Percentiles rank a stretch among this genome's conserved stretches.
These are phyloP conservation scores for Pythium inflatum DNA, from an alignment of 352 stramenopile species.

Conservation along the genomic window DNA sequence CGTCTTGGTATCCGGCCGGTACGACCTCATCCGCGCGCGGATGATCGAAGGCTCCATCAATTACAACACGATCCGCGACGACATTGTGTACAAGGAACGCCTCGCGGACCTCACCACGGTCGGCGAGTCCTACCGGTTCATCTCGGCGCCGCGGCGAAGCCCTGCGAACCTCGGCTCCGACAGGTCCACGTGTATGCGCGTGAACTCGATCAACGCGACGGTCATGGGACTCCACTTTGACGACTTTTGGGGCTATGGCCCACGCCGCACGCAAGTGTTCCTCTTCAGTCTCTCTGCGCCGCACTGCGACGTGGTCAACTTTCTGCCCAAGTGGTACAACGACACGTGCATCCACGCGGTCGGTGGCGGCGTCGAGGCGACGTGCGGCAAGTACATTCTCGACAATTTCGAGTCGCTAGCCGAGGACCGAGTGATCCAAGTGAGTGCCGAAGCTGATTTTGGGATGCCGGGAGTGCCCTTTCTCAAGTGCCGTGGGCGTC, in stretches of 20 bases:
- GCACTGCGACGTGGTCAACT: constrained; percentile 41
- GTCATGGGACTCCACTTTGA: constrained; percentile 36
- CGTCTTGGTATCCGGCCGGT: constrained; percentile 46
- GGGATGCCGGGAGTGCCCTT: constrained; percentile 33
- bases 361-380: constrained; percentile 16
- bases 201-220: constrained; percentile 33
- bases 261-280: constrained; percentile 33
- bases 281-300: constrained; percentile 43
- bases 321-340: constrained; percentile 33
- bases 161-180: constrained; percentile 31
- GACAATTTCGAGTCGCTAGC: constrained; percentile 36
- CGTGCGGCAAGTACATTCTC: constrained; percentile 37
- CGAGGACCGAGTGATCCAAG: constrained; percentile 28
- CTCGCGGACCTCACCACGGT: constrained; percentile 19
- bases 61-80: constrained; percentile 29
- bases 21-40: constrained; percentile 49
- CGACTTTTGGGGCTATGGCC: constrained; percentile 39
- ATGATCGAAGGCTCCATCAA: constrained; percentile 46
- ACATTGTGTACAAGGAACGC: constrained; percentile 37
- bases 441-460: constrained; percentile 34
- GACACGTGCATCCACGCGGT: constrained; percentile 11
- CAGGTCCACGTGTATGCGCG: constrained; percentile 20
- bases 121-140: constrained; percentile 35
- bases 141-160: constrained; percentile 29
- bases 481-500: constrained; percentile 35